A percentile compares a stretch with the other conserved stretches of the same genome.
These are phyloP conservation scores for Diaporthe nobilis DNA, from an alignment of 2,329 filamentous ascomycete species.

Conservation along the genomic window DNA sequence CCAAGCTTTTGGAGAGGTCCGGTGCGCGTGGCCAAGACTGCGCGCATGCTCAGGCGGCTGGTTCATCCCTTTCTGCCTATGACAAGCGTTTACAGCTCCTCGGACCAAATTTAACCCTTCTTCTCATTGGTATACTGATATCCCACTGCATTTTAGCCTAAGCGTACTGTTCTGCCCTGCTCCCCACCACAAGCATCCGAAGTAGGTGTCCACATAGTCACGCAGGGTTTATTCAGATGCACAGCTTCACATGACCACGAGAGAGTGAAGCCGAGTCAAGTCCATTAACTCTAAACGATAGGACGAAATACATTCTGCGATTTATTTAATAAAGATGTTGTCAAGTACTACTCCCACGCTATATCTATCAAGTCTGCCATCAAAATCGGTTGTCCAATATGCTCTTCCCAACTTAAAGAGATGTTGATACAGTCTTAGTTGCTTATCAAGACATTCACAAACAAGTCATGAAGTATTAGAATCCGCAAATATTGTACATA, in stretches of 20 bases:
- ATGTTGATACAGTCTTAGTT: background rate
- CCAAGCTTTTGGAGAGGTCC: conserved; percentile 31
- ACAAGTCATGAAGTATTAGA: background rate
- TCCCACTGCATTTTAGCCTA: background rate
- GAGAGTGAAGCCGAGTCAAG: background rate
- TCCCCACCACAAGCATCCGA: background rate
- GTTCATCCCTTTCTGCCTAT: conserved; percentile 26
- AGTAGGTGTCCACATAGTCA: background rate
- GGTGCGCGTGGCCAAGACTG: conserved; percentile 20
- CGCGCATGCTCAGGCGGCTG: conserved; percentile 1
- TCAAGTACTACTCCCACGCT: background rate
- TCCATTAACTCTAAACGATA: background rate
- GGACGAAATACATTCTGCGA: background rate
- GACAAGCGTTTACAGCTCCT: background rate
- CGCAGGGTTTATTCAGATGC: background rate
- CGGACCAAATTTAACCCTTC: background rate
- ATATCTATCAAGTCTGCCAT: background rate
- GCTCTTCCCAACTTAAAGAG: background rate
- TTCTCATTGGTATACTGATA: background rate
- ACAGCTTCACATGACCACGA: background rate
- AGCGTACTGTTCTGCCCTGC: background rate
- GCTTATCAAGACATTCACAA: background rate
- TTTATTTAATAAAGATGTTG: background rate
- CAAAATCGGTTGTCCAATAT: background rate
- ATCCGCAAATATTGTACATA: background rate